phyloP scores from a whole-genome alignment of 768 basidiomycete species.

The Mycena polygramma region DNA sequence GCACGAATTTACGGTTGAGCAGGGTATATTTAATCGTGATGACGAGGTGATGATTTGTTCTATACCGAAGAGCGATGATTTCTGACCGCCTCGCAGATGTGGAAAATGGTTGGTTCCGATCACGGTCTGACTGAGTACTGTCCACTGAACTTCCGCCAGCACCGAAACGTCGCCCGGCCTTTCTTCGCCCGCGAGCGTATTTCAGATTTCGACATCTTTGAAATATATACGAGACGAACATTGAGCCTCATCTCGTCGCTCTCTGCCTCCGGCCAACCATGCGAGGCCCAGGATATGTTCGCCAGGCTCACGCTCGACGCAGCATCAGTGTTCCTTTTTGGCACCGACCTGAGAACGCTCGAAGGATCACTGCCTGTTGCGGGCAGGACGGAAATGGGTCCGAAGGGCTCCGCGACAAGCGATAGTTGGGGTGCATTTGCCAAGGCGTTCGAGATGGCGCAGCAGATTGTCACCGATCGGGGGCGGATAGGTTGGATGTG shows the following conservation, averaged over 20 bases:
- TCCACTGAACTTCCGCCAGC: slow-evolving; percentile 52
- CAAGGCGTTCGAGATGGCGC: slow-evolving; percentile 69
- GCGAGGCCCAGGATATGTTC: slow-evolving; percentile 78
- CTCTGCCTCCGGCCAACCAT: slow-evolving; percentile 54
- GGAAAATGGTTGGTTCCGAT: slow-evolving; percentile 68
- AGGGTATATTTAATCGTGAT: slow-evolving; percentile 84
- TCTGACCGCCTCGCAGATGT: slow-evolving; percentile 54
- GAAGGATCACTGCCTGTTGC: slow-evolving; percentile 66
- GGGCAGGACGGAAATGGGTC: slow-evolving; percentile 58
- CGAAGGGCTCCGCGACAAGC: slow-evolving; percentile 71
- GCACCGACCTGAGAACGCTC: slow-evolving; percentile 72
- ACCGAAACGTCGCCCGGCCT: slow-evolving; percentile 75
- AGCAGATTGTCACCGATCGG: slow-evolving; percentile 64
- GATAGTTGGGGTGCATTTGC: slow-evolving; percentile 75
- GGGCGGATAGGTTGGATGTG: slow-evolving; percentile 67
- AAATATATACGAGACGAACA: slow-evolving; percentile 63
- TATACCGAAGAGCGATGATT: slow-evolving; percentile 3
- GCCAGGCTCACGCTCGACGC: slow-evolving; percentile 78
- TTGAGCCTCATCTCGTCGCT: slow-evolving; percentile 62
- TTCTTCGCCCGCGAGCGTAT: slow-evolving; percentile 83
- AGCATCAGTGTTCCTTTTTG: slow-evolving; percentile 82
- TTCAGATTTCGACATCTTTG: slow-evolving; percentile 78
- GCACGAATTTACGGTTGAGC: neutral
- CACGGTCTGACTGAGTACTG: accelerated
- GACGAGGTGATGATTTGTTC: slow-evolving; percentile 63